phyloP scores from a whole-genome alignment of 1,284 basidiomycete species.

The Phellopilus nigrolimitatus region DNA sequence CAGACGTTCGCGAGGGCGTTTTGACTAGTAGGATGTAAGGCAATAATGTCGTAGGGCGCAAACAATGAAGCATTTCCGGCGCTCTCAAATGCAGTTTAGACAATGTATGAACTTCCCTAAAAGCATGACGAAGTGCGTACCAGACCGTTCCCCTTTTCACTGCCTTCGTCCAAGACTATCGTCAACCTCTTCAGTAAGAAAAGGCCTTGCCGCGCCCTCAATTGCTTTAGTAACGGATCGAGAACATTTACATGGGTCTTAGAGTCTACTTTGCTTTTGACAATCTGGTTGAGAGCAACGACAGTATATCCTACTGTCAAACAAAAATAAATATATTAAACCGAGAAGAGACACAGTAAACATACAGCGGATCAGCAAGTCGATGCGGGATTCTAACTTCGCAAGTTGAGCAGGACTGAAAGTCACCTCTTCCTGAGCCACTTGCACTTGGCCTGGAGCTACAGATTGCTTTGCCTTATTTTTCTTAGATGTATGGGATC shows the following conservation, averaged over 20 bases:
- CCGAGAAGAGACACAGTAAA: slow-evolving; percentile 11
- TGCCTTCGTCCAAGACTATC: slow-evolving; percentile 68
- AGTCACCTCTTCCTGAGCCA: slow-evolving; percentile 21
- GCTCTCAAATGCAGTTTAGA: slow-evolving; percentile 38
- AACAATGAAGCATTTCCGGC: slow-evolving; percentile 54
- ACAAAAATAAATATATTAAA: slow-evolving; percentile 27
- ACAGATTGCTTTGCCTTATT: slow-evolving; percentile 39
- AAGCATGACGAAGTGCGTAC: slow-evolving; percentile 36
- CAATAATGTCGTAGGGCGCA: slow-evolving; percentile 69
- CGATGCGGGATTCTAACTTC: slow-evolving; percentile 38
- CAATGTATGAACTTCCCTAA: slow-evolving; percentile 41
- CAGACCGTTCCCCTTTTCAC: slow-evolving; percentile 77
- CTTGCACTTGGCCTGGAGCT: slow-evolving; percentile 39
- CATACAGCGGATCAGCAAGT: slow-evolving; percentile 42
- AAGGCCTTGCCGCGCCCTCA: slow-evolving; percentile 52
- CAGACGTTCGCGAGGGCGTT: slow-evolving; percentile 74
- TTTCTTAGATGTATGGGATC: slow-evolving; percentile 37
- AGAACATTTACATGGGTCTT: slow-evolving; percentile 62
- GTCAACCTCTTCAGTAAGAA: slow-evolving; percentile 65
- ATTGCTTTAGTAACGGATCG: slow-evolving; percentile 45
- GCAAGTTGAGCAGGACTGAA: slow-evolving; percentile 37
- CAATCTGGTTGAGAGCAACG: slow-evolving; percentile 65
- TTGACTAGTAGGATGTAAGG: slow-evolving; percentile 68
- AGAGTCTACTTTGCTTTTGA: slow-evolving; percentile 62
- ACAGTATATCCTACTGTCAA: slow-evolving; percentile 73